A percentile compares a stretch with the other conserved stretches of the same genome.
phyloP scores from a whole-genome alignment of 1,139 yeast genomes.

The Protomyces lactucae-debilis region DNA sequence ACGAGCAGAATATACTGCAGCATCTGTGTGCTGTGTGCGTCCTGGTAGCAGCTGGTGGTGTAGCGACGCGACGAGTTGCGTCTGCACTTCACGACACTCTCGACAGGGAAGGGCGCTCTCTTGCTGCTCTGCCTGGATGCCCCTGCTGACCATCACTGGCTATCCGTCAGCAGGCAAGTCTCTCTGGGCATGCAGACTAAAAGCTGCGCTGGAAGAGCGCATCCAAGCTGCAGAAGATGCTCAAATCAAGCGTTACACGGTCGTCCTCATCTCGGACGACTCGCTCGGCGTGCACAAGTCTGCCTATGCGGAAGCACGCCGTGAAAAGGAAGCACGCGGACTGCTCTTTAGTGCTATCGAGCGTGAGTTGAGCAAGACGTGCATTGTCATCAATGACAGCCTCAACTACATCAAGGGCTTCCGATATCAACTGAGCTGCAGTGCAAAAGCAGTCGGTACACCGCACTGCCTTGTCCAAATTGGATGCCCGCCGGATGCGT shows the following conservation, averaged over 20 bases:
- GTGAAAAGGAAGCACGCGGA: constrained; percentile 79
- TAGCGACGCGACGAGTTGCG: neutral
- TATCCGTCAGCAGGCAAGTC: constrained; percentile 83
- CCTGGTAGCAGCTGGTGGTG: neutral
- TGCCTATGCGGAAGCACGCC: constrained; percentile 53
- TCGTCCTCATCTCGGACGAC: constrained; percentile 73
- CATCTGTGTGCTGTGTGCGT: neutral
- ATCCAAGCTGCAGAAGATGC: constrained; percentile 44
- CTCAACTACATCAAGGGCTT: constrained; percentile 91
- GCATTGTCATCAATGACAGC: constrained; percentile 77
- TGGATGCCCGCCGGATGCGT: constrained; percentile 58
- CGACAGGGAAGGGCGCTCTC: neutral
- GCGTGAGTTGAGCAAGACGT: constrained; percentile 63
- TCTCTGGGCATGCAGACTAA: constrained; percentile 59
- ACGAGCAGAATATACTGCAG: constrained; percentile 59
- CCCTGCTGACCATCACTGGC: constrained; percentile 77
- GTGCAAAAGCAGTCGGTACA: constrained; percentile 77
- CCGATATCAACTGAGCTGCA: constrained; percentile 88
- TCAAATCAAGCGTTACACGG: constrained; percentile 52
- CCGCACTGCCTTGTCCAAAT: constrained; percentile 80
- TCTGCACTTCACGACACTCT: neutral
- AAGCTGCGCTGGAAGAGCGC: constrained; percentile 46
- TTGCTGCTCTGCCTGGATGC: constrained; percentile 50
- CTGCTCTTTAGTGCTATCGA: constrained; percentile 84
- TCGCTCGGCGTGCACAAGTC: constrained; percentile 65